phyloP scores from a whole-genome alignment of 495 filamentous ascomycete genomes.

The Lasiosphaeria miniovina region DNA sequence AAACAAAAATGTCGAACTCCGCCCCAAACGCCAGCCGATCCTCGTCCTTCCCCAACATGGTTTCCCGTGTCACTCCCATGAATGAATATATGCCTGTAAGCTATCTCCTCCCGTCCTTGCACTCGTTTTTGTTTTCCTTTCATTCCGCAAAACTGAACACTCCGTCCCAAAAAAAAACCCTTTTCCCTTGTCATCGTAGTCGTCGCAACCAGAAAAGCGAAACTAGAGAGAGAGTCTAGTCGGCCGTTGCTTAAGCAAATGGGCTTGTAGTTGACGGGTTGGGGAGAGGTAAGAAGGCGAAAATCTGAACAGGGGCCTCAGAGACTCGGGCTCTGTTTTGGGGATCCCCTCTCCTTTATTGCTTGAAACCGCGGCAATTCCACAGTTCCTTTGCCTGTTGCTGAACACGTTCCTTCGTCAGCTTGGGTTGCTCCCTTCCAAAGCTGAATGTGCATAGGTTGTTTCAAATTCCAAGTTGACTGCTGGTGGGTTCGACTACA shows the following conservation, averaged over 20 bases:
- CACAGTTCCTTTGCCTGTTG: slow-evolving; percentile 23
- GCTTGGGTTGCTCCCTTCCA: slow-evolving; percentile 5
- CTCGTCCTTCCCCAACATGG: too few relatives aligned
- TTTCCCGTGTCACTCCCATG: background rate
- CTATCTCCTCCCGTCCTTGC: background rate
- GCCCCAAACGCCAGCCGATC: background rate
- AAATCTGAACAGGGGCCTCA: background rate
- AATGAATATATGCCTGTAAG: background rate
- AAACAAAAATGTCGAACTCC: background rate
- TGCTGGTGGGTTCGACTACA: slow-evolving; percentile 59
- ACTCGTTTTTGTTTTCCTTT: background rate
- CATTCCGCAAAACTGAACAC: background rate
- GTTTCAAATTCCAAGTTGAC: slow-evolving; percentile 31
- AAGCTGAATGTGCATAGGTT: background rate
- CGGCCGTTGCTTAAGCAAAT: too few relatives aligned
- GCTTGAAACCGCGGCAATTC: slow-evolving; percentile 22
- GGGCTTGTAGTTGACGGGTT: background rate
- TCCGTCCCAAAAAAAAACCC: background rate
- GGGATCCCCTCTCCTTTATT: background rate
- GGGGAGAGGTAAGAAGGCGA: background rate
- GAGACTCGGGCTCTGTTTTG: background rate
- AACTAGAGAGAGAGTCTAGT: too few relatives aligned
- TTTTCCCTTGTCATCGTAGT: background rate
- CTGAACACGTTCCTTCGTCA: slow-evolving; percentile 9
- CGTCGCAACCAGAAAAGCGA: background rate